A percentile compares a stretch with the other conserved stretches of the same genome.
Conservation (phyloP, 208 protist genomes). For the Leishmania guyanensis region DNA sequence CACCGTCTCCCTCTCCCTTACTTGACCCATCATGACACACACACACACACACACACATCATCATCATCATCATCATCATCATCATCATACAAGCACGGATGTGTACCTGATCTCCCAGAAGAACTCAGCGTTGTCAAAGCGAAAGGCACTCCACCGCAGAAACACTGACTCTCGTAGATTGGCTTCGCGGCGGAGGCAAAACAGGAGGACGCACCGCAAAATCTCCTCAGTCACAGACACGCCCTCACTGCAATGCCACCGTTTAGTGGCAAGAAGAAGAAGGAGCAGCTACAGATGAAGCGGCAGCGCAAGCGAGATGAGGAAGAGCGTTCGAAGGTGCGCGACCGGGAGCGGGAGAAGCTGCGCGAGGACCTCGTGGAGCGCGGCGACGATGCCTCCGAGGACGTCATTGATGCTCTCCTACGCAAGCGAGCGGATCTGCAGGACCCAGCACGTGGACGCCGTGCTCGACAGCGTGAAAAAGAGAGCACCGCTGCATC, state of each 20-base stretch:
- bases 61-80: not conserved
- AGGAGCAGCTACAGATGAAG: slow-evolving; percentile 90
- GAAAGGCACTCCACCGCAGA: not conserved
- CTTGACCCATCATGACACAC: not conserved
- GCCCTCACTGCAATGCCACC: slow-evolving; percentile 36
- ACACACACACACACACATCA: slow-evolving; percentile 8
- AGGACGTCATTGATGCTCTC: slow-evolving; percentile 21
- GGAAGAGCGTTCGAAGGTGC: slow-evolving; percentile 24
- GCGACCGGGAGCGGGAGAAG: slow-evolving; percentile 30
- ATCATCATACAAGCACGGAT: too few relatives aligned
- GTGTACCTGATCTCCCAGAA: not conserved
- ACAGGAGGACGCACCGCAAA: not conserved
- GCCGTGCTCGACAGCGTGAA: slow-evolving; percentile 8
- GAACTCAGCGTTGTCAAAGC: not conserved
- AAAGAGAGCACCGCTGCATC: not conserved
- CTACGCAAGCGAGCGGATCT: slow-evolving; percentile 15
- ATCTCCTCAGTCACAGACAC: not conserved
- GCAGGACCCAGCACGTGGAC: slow-evolving; percentile 9
- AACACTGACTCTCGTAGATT: too few relatives aligned
- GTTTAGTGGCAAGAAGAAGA: slow-evolving; percentile 93
- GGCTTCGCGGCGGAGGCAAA: not conserved
- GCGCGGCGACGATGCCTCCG: slow-evolving; percentile 24
- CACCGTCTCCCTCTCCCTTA: not conserved
- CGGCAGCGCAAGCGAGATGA: slow-evolving; percentile 76
- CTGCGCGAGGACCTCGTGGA: slow-evolving; percentile 28